A percentile compares a stretch with the other conserved stretches of the same genome.
These are phyloP conservation scores for Cryptosporidium meleagridis DNA, from an alignment of 169 alveolate genomes.

Conservation along the genomic window DNA sequence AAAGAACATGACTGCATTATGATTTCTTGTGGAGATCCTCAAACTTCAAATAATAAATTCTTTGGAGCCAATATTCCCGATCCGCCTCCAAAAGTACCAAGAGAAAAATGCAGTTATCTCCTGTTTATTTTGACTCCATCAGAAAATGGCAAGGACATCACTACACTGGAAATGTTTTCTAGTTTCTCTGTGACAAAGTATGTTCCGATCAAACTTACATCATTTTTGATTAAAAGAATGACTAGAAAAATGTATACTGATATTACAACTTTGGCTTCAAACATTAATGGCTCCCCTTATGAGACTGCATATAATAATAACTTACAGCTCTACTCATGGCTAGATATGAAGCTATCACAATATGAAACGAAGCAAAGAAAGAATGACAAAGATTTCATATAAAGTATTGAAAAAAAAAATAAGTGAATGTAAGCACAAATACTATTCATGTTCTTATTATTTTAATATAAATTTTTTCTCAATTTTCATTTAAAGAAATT, in stretches of 20 bases:
- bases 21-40: constrained; percentile 70
- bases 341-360: constrained; percentile 44
- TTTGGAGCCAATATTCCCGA: constrained; percentile 70
- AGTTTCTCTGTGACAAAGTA: constrained; percentile 40
- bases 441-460: background rate
- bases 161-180: constrained; percentile 61
- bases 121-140: constrained; percentile 55
- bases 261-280: constrained; percentile 56
- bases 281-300: constrained; percentile 32
- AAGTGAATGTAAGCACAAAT: background rate
- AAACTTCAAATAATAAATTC: constrained; percentile 2
- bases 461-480: background rate
- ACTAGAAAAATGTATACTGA: constrained; percentile 62
- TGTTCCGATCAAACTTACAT: constrained; percentile 41
- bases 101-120: constrained; percentile 60
- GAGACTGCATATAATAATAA: constrained; percentile 55
- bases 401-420: background rate
- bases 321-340: constrained; percentile 55
- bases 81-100: constrained; percentile 71
- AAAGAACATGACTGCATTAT: constrained; percentile 47
- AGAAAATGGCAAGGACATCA: background rate
- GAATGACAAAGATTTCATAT: background rate
- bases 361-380: constrained; percentile 26
- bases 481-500: too few relatives aligned
- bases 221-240: constrained; percentile 66